Evolutionary conservation across 2,329 filamentous ascomycete species (phyloP).

Genomic region (Fusarium vanettenii): DNA sequence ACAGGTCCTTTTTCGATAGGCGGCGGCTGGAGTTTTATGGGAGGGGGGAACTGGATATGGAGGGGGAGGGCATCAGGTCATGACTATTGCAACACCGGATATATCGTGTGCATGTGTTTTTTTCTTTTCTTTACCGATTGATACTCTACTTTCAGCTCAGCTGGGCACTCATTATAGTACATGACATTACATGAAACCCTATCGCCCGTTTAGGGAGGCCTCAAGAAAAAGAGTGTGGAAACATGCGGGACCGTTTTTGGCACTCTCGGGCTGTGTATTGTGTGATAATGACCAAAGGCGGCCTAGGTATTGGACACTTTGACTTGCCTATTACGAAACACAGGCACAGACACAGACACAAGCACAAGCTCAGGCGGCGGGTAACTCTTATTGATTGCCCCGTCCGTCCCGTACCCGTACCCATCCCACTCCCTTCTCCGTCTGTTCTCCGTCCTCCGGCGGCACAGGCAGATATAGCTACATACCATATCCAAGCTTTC

Average conservation of each 20-base stretch:
- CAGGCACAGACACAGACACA: background rate
- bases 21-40: slow-evolving; percentile 1
- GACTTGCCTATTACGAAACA: background rate
- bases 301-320: background rate
- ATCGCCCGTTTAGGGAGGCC: background rate
- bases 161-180: background rate
- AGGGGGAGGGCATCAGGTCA: background rate
- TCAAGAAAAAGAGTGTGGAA: background rate
- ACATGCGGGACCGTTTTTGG: background rate
- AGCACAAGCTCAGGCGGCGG: background rate
- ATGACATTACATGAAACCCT: background rate
- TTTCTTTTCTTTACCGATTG: background rate
- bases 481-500: background rate
- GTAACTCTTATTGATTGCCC: background rate
- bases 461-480: background rate
- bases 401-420: background rate
- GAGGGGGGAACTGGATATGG: background rate
- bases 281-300: slow-evolving; percentile 4
- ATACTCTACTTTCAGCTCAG: background rate
- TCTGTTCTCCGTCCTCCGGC: background rate
- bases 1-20: background rate
- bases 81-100: background rate
- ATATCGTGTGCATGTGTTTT: background rate
- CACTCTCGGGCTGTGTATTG: background rate
- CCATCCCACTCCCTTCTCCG: background rate